phyloP scores from a whole-genome alignment of 2,329 filamentous ascomycete genomes.

The Sporothrix sp. region DNA sequence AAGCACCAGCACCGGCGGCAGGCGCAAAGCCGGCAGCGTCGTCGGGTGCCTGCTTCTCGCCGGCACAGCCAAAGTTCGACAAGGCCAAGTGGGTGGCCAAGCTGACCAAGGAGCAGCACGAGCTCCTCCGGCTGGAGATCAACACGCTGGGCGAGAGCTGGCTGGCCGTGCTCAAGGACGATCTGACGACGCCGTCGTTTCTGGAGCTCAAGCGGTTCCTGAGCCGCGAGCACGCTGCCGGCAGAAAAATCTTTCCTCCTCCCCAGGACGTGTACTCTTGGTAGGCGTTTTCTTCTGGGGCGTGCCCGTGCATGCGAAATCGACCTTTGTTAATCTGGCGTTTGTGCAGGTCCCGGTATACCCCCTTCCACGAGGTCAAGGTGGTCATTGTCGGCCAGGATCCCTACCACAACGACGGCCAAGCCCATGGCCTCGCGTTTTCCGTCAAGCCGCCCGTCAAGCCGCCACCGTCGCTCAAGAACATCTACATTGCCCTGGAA shows the following conservation, averaged over 20 bases:
- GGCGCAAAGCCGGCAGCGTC: constrained; percentile 18
- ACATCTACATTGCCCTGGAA: constrained; percentile 84
- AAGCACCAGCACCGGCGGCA: constrained; percentile 2
- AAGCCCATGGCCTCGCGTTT: constrained; percentile 94
- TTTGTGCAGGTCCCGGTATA: constrained; percentile 71
- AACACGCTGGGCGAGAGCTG: constrained; percentile 86
- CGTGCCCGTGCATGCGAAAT: background rate
- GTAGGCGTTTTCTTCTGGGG: constrained; percentile 35
- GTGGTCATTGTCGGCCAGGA: constrained; percentile 93
- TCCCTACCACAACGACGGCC: constrained; percentile 90
- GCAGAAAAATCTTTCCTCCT: constrained; percentile 79
- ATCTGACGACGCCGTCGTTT: constrained; percentile 70
- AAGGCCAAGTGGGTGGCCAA: constrained; percentile 82
- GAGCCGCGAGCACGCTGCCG: constrained; percentile 61
- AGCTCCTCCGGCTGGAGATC: constrained; percentile 79
- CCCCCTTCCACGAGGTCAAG: constrained; percentile 79
- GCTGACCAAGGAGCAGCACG: constrained; percentile 70
- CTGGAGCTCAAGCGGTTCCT: constrained; percentile 82
- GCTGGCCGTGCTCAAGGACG: constrained; percentile 81
- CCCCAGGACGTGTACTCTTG: constrained; percentile 88
- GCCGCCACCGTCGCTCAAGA: constrained; percentile 80
- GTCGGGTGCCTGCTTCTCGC: background rate
- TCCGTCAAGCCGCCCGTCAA: constrained; percentile 82
- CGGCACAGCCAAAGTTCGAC: constrained; percentile 56
- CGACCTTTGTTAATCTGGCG: too few species aligned